Evolutionary conservation across 192 early-diverging fungal species (phyloP), one percentile per base, ranked within the genome.

Genomic region (Coemansia umbellata): DNA sequence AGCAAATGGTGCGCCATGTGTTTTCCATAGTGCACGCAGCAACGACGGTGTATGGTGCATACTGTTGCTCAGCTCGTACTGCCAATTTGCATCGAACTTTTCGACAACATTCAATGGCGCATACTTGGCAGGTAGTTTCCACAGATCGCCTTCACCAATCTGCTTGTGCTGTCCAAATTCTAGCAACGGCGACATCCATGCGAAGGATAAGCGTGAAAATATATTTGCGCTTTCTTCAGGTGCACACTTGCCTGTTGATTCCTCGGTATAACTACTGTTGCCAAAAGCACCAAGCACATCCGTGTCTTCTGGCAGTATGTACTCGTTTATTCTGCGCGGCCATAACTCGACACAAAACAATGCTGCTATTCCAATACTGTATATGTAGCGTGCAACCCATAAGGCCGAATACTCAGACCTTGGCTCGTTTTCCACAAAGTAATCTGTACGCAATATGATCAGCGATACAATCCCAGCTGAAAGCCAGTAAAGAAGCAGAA

Each of bases 111-210:
- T 57, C 3, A 50, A 60, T 10, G 93, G 82, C 22, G 79, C 65
- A 55, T 89, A 84, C 18, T 79, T 58, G 3, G 42, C 47, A 5
- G 81, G 66, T 41, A 95, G 67, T 19, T 69, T 65, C 85, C 85
- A 92, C 41, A 92, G 54, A 63, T 96, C 92, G 8, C 83, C 83
- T 60, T 81, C 75, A 2, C 70, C 76, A 18, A 94, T 69, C 31
- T 79, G 85, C 53, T 90, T 91, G 31, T 59, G 50, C 43, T 83
- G 82, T 7, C 92, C 92, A 17, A 87, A 69, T 33, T 81, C 81
- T 83, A 97, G 85, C 30, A 95, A 58, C 5, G 82, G 78, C 44
- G 87, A 82, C 82, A 97, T 88, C 94, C 94, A 97, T 28, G 83
- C 74, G 63, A 97, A 94, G 6, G 86, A 83, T 2, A 92, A 56